A percentile compares a stretch with the other conserved stretches of the same genome.
Conservation (phyloP, 192 early-diverging fungal genomes). For the Coemansia sp. region DNA sequence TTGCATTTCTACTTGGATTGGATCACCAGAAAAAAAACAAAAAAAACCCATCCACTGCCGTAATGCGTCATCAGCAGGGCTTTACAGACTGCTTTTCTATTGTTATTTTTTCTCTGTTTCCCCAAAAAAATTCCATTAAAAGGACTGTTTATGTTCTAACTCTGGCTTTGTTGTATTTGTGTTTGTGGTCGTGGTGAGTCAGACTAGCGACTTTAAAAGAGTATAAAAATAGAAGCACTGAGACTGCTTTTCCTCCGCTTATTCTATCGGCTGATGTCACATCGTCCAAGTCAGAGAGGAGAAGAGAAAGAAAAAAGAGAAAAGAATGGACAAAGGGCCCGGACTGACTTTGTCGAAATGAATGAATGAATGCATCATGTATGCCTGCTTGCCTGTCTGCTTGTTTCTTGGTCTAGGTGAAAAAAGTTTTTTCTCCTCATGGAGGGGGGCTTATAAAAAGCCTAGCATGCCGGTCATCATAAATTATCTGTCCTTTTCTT, state of each 20-base stretch:
- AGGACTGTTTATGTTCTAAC: too few relatives aligned
- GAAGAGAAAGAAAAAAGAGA: not conserved
- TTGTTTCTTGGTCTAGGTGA: not conserved
- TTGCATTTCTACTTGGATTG: too few relatives aligned
- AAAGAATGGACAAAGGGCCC: too few relatives aligned
- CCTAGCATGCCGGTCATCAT: not conserved
- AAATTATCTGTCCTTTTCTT: not conserved
- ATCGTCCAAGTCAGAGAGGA: not conserved
- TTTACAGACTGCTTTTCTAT: too few relatives aligned
- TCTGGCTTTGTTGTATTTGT: not conserved
- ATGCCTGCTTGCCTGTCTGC: too few relatives aligned
- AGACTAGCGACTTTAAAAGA: not conserved
- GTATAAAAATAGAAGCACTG: not conserved
- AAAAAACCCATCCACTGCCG: too few relatives aligned
- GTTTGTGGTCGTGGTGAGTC: not conserved
- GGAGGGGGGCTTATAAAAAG: not conserved
- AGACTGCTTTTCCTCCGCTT: slow-evolving; percentile 1
- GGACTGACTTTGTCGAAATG: too few relatives aligned
- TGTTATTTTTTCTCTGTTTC: too few relatives aligned
- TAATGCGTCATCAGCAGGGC: too few relatives aligned
- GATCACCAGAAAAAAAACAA: too few relatives aligned
- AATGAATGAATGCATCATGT: too few relatives aligned
- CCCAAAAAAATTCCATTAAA: too few relatives aligned
- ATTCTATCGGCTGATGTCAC: slow-evolving; percentile 3
- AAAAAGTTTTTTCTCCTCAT: not conserved